Evolutionary conservation across 331 rosid genomes (phyloP), one percentile per base, ranked within the genome.

Genomic region (Cucumis variabilis): DNA sequence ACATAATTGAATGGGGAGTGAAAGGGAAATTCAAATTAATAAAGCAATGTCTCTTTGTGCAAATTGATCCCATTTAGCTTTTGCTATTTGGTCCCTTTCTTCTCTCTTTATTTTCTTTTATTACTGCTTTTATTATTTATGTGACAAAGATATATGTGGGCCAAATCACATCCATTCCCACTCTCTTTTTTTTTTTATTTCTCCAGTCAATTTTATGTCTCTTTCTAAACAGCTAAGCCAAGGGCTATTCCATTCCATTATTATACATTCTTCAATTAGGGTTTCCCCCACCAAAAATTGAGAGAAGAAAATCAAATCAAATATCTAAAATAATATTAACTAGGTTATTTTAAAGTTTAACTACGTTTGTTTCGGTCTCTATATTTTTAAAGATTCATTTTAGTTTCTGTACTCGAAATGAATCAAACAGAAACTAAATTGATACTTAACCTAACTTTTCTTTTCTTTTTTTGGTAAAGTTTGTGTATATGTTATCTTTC

Each of bases 161-260:
- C 65, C 84, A 24, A 53, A n/a, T 50, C 66, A 37, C 9, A 8
- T 63, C 44, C 84, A 80, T 27, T 51, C 24, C 84, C 84, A 55
- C 44, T 25, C 84, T n/a, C 66, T 15, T 7, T 37, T 33, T 5
- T 37, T 37, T 37, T 37, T 4, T 24, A 9, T 72, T 27, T 53
- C 67, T 80, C 65, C 25, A 9, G 68, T 80, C 84, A 80, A 80
- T 80, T 80, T 27, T 55, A 11, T 80, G 84, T 80, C 84, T 28
- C 84, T 80, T 53, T 80, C 84, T 48, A 80, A 80, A 80, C 84
- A 80, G 68, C 84, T 78, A 50, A 78, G 44, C 63, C 9, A 51
- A 16, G 41, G 65, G 46, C 66, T 51, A 24, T 55, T 27, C 84
- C 83, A 78, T 50, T 0, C 83, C 83, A 37, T 73, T 46, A 78